Evolutionary conservation across 108 stramenopile genomes (phyloP), one percentile per base, ranked within the genome.

Genomic region (Cyclotella atomus): DNA sequence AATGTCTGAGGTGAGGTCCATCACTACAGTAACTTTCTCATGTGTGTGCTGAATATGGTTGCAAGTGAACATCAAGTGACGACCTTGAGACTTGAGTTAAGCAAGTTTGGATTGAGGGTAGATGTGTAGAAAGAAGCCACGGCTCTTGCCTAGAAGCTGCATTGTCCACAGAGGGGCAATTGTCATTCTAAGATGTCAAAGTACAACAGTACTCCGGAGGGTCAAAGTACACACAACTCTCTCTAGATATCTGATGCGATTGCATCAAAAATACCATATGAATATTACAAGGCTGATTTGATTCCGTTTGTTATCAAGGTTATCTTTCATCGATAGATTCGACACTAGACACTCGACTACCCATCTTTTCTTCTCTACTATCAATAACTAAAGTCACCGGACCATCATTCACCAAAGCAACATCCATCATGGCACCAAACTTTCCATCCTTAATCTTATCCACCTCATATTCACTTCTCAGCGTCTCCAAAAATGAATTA

Each of bases 341-440:
- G 33, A 33, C 16, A 8, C 21, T 23, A 12, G 73, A 74, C 8
- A 54, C 34, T 50, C 50, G 33, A 56, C 34, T 63, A 14, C 38
- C 56, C 46, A 65, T 38, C 38, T 41, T 29, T 30, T 43, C 71
- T 15, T 81, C 73, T 38, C 80, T 44, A 65, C 88, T 91, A 59
- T 94, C 95, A 79, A 96, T 89, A 17, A 96, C 84, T 33, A 96
- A 77, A 0, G 95, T 96, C 9, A 96, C 95, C 19, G 95, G 95
- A 10, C 95, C 95, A 85, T 96, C 92, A 75, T 96, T 96, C 38
- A 93, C 87, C 29, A 92, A 79, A 29, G 43, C 83, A 44, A 89
- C 88, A 71, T 90, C 94, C 95, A 96, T 96, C 95, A 92, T 96
- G 17, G 84, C 89, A 16, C 92, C 95, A 82, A 96, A 96, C 25